Evolutionary conservation across 164 flowering plant genomes (phyloP).

Genomic region (Aristolochia contorta): DNA sequence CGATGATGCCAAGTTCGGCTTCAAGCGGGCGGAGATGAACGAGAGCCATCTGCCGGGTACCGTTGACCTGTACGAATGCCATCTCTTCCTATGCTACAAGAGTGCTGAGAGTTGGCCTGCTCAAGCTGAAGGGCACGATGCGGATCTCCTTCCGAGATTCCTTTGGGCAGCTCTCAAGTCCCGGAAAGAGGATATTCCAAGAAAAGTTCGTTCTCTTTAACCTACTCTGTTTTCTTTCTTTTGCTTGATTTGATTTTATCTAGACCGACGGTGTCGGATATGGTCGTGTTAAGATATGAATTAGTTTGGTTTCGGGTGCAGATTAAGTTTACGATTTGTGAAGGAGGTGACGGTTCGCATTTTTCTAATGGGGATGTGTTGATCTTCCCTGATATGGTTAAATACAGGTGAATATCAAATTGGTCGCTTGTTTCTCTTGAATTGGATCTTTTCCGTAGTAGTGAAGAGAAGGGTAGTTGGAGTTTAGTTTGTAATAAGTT

Average conservation of each 20-base stretch:
- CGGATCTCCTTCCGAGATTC: conserved; percentile 53
- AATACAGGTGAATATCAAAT: conserved; percentile 44
- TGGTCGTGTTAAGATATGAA: background rate
- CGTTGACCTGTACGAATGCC: conserved; percentile 64
- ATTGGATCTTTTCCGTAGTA: background rate
- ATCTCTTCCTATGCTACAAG: conserved; percentile 74
- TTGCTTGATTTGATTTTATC: background rate
- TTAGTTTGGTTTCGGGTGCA: conserved; percentile 12
- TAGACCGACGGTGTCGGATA: background rate
- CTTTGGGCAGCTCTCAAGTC: conserved; percentile 46
- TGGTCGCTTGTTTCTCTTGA: background rate
- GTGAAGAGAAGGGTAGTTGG: too few relatives aligned
- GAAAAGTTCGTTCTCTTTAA: conserved; percentile 8
- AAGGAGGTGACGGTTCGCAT: conserved; percentile 42
- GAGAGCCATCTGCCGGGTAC: conserved; percentile 41
- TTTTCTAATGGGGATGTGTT: conserved; percentile 65
- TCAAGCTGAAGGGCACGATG: conserved; percentile 43
- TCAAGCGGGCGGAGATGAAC: conserved; percentile 71
- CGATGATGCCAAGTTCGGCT: conserved; percentile 54
- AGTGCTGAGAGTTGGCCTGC: conserved; percentile 57
- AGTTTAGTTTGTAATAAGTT: too few relatives aligned
- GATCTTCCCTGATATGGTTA: conserved; percentile 83
- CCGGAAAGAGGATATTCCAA: conserved; percentile 37
- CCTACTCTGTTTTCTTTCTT: background rate
- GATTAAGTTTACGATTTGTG: conserved; percentile 69